A percentile compares a stretch with the other conserved stretches of the same genome.
Conservation (phyloP, 768 basidiomycete species). For the Lenzites betulinus region DNA sequence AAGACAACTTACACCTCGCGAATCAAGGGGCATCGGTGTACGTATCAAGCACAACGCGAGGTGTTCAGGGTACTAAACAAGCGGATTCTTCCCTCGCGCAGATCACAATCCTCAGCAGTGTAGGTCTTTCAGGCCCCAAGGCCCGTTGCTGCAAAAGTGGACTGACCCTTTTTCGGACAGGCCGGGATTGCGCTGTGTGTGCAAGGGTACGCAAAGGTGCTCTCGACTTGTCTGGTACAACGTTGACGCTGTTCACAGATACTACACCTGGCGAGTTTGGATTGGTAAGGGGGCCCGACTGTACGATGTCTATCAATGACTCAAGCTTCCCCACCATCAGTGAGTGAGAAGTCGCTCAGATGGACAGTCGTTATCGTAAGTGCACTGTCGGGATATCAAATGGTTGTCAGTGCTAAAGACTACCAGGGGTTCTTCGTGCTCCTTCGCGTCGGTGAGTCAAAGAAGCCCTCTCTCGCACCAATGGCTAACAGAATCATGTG, state of each 20-base stretch:
- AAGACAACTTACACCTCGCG: too few species aligned
- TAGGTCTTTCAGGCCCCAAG: neutral
- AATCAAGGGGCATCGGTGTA: constrained; percentile 18
- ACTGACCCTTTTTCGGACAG: neutral
- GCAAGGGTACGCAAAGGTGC: constrained; percentile 5
- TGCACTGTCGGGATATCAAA: neutral
- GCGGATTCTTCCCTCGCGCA: neutral
- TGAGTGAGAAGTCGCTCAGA: constrained; percentile 1
- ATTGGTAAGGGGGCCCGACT: constrained; percentile 1
- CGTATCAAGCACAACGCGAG: neutral
- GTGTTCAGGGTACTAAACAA: neutral
- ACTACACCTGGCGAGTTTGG: constrained; percentile 21
- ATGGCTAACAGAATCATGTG: neutral
- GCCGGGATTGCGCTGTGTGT: constrained; percentile 12
- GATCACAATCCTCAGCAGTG: constrained; percentile 12
- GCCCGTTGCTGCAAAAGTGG: neutral
- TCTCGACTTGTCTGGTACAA: neutral
- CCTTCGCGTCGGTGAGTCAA: constrained; percentile 5
- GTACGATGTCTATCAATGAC: too few species aligned
- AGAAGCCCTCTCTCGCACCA: neutral
- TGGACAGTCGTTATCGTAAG: constrained; percentile 8
- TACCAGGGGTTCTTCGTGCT: constrained; percentile 6
- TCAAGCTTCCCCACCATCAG: neutral
- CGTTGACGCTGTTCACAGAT: neutral
- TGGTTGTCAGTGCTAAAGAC: neutral